Evolutionary conservation across 495 filamentous ascomycete species (phyloP), one percentile per base, ranked within the genome.

Genomic region (Patellaria atrata): DNA sequence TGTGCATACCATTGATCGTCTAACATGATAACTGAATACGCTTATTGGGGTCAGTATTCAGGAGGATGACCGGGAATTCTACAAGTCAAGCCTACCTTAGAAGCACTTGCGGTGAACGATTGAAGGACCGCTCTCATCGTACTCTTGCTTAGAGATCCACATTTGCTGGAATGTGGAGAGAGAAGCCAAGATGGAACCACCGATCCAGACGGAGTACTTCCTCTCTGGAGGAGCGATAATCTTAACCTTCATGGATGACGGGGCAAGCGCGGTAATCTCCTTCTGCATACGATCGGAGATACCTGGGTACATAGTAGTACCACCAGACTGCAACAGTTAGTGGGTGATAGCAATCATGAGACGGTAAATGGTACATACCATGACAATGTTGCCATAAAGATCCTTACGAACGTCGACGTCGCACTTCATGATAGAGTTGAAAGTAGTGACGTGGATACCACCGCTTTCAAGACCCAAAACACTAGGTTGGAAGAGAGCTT

Each of bases 101-200:
- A 94, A 94, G 80, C 85, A 97, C 82, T 97, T 97, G 82, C 89
- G 86, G 78, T 97, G 89, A 51, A 97, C 89, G 59, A 97, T 96
- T 52, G 85, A 94, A 53, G 89, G 89, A 63, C 89, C 89, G 61
- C 77, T 85, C 81, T 97, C 89, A 68, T 97, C 89, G 75, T 96
- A 96, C 73, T 96, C 89, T 71, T 97, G 89, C 82, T 97, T 97
- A 47, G 89, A 97, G 78, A 97, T 96, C 89, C 89, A 97, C 91
- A 97, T 97, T 71, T 96, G 89, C 70, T 97, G 89, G 85, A 96
- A 96, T 67, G 89, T 96, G 40, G 89, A 97, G 47, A 97, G 82
- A 44, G 89, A 97, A 47, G 89, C 89, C 58, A 97, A 68, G 61
- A 97, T 97, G 62, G 89, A 97, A 75, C 89, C 89, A 84, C 89